Evolutionary conservation across 2,329 filamentous ascomycete species (phyloP).

Genomic region (Aspergillus alliaceus): DNA sequence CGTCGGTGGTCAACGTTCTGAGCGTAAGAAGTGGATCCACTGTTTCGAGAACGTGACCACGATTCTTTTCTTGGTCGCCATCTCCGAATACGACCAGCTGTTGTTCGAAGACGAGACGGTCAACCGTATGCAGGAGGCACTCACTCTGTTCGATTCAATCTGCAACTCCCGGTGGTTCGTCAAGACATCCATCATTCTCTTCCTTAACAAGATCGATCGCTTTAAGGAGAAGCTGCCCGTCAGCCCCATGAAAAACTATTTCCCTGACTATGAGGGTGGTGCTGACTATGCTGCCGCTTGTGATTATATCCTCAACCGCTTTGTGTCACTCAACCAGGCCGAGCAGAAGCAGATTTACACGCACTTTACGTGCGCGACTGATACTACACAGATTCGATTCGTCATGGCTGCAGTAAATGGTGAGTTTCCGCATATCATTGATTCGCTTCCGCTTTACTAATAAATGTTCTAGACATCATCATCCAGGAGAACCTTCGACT

Average conservation of each 20-base stretch:
- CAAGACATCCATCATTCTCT: slow-evolving; percentile 71
- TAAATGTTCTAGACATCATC: slow-evolving; percentile 76
- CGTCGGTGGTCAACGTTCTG: slow-evolving; percentile 90
- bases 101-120: slow-evolving; percentile 95
- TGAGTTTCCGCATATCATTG: slow-evolving; percentile 50
- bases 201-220: slow-evolving; percentile 73
- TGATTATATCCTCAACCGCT: slow-evolving; percentile 98
- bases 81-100: slow-evolving; percentile 94
- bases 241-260: slow-evolving; percentile 74
- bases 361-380: slow-evolving; percentile 97
- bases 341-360: slow-evolving; percentile 99
- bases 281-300: slow-evolving; percentile 94
- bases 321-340: slow-evolving; percentile 97
- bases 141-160: slow-evolving; percentile 71
- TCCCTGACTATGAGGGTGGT: slow-evolving; percentile 80
- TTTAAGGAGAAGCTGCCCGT: slow-evolving; percentile 74
- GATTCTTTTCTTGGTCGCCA: slow-evolving; percentile 93
- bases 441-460: slow-evolving; percentile 11
- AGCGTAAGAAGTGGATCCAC: slow-evolving; percentile 99
- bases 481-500: slow-evolving; percentile 98
- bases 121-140: slow-evolving; percentile 72
- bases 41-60: slow-evolving; percentile 98
- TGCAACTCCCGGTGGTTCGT: slow-evolving; percentile 73
- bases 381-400: slow-evolving; percentile 98
- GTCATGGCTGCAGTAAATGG: slow-evolving; percentile 99